Evolutionary conservation across 768 basidiomycete species (phyloP).

Genomic region (Goffeauzyma gilvescens): DNA sequence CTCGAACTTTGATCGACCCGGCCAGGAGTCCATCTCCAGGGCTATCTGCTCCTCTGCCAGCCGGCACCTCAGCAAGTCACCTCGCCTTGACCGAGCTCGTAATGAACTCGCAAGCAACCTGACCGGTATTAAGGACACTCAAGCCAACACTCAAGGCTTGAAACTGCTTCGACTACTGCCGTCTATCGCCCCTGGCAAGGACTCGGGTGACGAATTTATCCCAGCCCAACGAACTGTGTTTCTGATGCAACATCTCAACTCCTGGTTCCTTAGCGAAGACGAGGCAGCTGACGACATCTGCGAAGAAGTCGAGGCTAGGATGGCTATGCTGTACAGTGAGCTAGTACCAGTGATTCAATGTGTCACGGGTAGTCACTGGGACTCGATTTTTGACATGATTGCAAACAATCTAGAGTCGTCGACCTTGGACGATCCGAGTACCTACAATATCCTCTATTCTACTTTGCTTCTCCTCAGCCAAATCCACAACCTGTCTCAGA

Average conservation of each 20-base stretch:
- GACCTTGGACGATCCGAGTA: conserved; percentile 42
- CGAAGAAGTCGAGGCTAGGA: conserved; percentile 58
- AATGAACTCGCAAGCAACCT: conserved; percentile 77
- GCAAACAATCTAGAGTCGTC: conserved; percentile 71
- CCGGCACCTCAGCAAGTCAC: conserved; percentile 32
- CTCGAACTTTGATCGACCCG: conserved; percentile 47
- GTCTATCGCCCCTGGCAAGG: conserved; percentile 54
- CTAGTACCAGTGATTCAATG: conserved; percentile 76
- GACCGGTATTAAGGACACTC: conserved; percentile 44
- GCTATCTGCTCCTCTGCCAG: conserved; percentile 47
- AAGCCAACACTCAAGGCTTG: conserved; percentile 54
- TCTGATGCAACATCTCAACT: conserved; percentile 60
- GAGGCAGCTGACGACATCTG: conserved; percentile 39
- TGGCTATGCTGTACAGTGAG: conserved; percentile 53
- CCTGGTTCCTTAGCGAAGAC: conserved; percentile 52
- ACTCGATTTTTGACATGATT: conserved; percentile 68
- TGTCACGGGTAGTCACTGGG: conserved; percentile 76
- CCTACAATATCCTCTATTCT: conserved; percentile 47
- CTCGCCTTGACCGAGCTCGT: conserved; percentile 55
- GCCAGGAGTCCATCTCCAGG: conserved; percentile 43
- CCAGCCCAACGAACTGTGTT: conserved; percentile 71
- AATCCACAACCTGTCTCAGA: conserved; percentile 49
- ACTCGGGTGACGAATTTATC: conserved; percentile 65
- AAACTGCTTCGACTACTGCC: conserved; percentile 48
- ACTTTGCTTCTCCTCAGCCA: conserved; percentile 49